Evolutionary conservation across 1,284 basidiomycete species (phyloP).

Genomic region (Microbotryomycetes sp.): DNA sequence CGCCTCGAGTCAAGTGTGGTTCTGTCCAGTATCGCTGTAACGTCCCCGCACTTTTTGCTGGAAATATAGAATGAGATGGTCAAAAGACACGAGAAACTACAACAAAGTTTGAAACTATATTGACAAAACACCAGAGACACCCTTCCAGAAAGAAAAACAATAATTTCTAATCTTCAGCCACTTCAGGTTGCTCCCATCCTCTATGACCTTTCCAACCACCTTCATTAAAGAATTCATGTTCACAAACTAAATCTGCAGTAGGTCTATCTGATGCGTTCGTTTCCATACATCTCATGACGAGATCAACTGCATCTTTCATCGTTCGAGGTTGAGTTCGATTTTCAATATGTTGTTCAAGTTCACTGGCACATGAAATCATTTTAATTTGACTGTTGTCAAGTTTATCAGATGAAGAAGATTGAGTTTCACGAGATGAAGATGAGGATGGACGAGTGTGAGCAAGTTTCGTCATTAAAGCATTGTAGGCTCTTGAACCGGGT

Average conservation of each 20-base stretch:
- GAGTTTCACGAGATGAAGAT: conserved; percentile 4
- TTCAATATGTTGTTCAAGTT: background rate
- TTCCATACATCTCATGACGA: conserved; percentile 71
- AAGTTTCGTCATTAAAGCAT: conserved; percentile 53
- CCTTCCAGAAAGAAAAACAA: no score
- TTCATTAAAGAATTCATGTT: conserved; percentile 68
- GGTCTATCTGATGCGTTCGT: conserved; percentile 65
- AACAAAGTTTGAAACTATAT: no score
- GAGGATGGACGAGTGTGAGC: conserved; percentile 7
- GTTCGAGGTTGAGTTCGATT: background rate
- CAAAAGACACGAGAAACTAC: no score
- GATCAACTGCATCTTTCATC: conserved; percentile 67
- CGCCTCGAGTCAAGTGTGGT: background rate
- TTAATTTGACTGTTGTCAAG: no score
- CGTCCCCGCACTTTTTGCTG: no score
- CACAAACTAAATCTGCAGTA: conserved; percentile 70
- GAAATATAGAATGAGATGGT: no score
- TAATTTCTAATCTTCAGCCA: no score
- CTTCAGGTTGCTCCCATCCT: conserved; percentile 36
- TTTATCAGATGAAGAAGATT: background rate
- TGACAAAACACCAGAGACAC: no score
- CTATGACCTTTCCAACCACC: conserved; percentile 44
- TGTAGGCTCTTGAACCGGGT: conserved; percentile 51
- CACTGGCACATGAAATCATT: no score
- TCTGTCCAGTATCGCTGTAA: no score